Percentiles rank a stretch among this genome's conserved stretches.
Evolutionary conservation across 805 yeast genomes (phyloP).

Genomic region (Candida glaebosa): DNA sequence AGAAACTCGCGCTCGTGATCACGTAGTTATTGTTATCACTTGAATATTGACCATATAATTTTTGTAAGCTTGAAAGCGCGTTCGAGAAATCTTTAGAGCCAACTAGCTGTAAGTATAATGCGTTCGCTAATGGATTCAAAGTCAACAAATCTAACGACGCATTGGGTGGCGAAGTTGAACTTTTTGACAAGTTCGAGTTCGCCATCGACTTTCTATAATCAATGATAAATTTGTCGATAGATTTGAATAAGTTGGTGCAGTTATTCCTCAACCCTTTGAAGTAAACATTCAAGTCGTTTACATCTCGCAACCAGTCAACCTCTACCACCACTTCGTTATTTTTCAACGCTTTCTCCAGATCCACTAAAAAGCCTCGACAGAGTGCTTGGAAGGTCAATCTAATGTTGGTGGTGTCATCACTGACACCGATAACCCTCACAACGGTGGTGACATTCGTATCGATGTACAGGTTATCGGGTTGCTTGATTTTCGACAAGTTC

Average conservation of each 20-base stretch:
- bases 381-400: conserved; percentile 49
- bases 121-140: conserved; percentile 58
- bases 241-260: conserved; percentile 22
- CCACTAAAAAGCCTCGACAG: conserved; percentile 33
- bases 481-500: conserved; percentile 28
- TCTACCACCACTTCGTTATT: conserved; percentile 25
- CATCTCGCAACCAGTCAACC: conserved; percentile 21
- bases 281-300: conserved; percentile 14
- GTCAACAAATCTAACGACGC: conserved; percentile 33
- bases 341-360: conserved; percentile 6
- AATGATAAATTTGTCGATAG: conserved; percentile 37
- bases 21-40: conserved; percentile 11
- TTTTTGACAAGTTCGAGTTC: conserved; percentile 6
- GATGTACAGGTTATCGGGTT: conserved; percentile 12
- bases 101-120: conserved; percentile 53
- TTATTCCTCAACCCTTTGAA: conserved; percentile 18
- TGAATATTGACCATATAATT: conserved; percentile 23
- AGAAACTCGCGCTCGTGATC: conserved; percentile 23
- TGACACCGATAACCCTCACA: conserved; percentile 45
- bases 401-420: conserved; percentile 41
- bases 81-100: conserved; percentile 44
- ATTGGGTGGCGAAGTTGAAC: conserved; percentile 9
- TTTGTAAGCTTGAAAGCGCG: conserved; percentile 41
- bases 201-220: conserved; percentile 34
- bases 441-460: conserved; percentile 33